Evolutionary conservation across 371 early-diverging fungal species (phyloP), one percentile per base, ranked within the genome.

Genomic region (Fennellomyces sp.): DNA sequence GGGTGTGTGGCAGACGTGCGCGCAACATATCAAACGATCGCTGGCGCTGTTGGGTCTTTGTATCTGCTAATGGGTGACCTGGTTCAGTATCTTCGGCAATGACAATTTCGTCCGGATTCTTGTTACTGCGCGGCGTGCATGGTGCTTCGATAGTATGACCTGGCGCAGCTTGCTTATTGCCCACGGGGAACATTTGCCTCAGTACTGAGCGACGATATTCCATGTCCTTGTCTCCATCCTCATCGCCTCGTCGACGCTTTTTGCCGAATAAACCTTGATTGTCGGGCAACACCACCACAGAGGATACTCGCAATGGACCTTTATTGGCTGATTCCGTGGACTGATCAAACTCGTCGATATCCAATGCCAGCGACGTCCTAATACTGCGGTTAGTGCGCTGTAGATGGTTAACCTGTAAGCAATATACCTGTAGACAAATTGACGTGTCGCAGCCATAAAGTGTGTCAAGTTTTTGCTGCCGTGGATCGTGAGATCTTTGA

Each of bases 401-500:
- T 23, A 39, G 13, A 38, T 6, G 12, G 1, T 35, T 53, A 15
- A 53, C 33, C 27, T 31, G 36, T 15, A 53, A 31, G 23, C 8
- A 53, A 6, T 5, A 41, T 84, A 76, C 79, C 91, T 75, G 61
- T 83, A 83, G 26, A 93, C 76, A 68, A 96, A 97, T 49, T 87
- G 85, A 31, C 97, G 83, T 3, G 90, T 90, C 5, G 93, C 84
- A 2, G 89, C 93, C 55, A 98, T 54, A 35, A 87, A 83, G 64
- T 96, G 94, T 0, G 91, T 85, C 60, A 94, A 57, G 61, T 94
- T 95, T 47, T 78, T 85, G 2, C 88, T 88, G 13, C 94, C 93
- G 51, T 87, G 72, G n/a, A 95, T 19, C 19, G 70, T 75, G 31
- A 93, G 56, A 45, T 80, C 74, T 15, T 69, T 67, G 21, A 75